A percentile compares a stretch with the other conserved stretches of the same genome.
phyloP scores from a whole-genome alignment of 257 asterid genomes.

The Salvia hispanica region DNA sequence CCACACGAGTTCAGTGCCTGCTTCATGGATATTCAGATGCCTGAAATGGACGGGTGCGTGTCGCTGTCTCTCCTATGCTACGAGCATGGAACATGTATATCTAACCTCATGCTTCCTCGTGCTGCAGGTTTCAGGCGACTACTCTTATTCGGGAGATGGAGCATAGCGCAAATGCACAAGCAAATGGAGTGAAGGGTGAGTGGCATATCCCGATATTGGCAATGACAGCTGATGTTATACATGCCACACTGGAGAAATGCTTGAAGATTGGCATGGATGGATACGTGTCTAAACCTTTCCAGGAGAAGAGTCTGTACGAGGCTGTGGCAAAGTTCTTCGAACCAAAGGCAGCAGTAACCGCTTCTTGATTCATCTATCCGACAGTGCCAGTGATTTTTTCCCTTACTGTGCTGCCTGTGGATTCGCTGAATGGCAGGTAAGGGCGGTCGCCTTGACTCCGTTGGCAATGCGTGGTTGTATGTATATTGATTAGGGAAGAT shows the following conservation, averaged over 20 bases:
- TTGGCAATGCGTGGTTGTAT: conserved; percentile 3
- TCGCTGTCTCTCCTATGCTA: neutral
- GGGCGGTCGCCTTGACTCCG: conserved; percentile 20
- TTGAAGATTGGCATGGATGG: conserved; percentile 84
- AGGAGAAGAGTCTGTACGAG: conserved; percentile 75
- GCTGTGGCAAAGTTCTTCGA: conserved; percentile 80
- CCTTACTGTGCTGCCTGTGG: conserved; percentile 42
- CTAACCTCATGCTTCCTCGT: neutral
- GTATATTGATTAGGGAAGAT: conserved; percentile 31
- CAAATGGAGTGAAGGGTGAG: conserved; percentile 27
- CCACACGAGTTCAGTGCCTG: conserved; percentile 88
- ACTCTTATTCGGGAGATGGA: conserved; percentile 76
- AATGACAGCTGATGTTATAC: conserved; percentile 94
- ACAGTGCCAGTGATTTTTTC: conserved; percentile 40
- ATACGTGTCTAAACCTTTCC: conserved; percentile 86
- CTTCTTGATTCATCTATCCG: conserved; percentile 11
- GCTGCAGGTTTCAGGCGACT: conserved; percentile 82
- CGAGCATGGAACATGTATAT: neutral
- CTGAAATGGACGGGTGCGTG: conserved; percentile 97
- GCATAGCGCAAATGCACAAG: conserved; percentile 43
- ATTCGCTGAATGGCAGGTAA: neutral
- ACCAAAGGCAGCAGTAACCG: conserved; percentile 36
- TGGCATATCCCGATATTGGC: conserved; percentile 90
- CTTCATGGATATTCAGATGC: conserved; percentile 99
- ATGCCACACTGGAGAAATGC: conserved; percentile 78